These are phyloP conservation scores for Coniferiporia sulphurascens DNA, from an alignment of 1,284 basidiomycete species.

Conservation along the genomic window DNA sequence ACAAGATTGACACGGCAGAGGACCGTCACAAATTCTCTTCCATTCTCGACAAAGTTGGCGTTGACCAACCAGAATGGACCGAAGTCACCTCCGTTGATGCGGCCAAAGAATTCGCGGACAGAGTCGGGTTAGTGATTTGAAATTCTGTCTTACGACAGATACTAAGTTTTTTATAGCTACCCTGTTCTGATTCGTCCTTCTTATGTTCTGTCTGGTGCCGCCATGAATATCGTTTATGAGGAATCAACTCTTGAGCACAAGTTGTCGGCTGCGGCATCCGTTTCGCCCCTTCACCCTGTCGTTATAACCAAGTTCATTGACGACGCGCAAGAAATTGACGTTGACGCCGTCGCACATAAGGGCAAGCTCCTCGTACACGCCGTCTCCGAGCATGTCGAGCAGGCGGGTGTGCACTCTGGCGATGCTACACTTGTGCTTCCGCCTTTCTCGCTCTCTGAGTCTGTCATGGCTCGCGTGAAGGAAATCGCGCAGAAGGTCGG, in stretches of 20 bases:
- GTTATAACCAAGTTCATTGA: slow-evolving; percentile 99
- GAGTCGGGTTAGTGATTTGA: slow-evolving; percentile 58
- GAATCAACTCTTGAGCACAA: slow-evolving; percentile 88
- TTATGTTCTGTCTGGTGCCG: slow-evolving; percentile 97
- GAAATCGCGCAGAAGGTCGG: slow-evolving; percentile 94
- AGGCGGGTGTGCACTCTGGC: slow-evolving; percentile 98
- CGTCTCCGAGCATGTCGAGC: slow-evolving; percentile 98
- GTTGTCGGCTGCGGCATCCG: slow-evolving; percentile 89
- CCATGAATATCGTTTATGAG: slow-evolving; percentile 99
- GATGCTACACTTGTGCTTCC: slow-evolving; percentile 97
- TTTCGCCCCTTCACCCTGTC: slow-evolving; percentile 96
- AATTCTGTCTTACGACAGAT: neutral
- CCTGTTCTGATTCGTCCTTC: slow-evolving; percentile 95
- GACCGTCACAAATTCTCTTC: slow-evolving; percentile 99
- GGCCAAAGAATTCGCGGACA: slow-evolving; percentile 87
- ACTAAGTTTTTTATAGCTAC: slow-evolving; percentile 52
- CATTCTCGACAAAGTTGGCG: slow-evolving; percentile 90
- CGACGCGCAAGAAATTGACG: slow-evolving; percentile 95
- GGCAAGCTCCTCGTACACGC: slow-evolving; percentile 95
- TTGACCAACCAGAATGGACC: slow-evolving; percentile 96
- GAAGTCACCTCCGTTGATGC: slow-evolving; percentile 88
- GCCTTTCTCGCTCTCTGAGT: slow-evolving; percentile 78
- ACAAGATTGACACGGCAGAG: slow-evolving; percentile 95
- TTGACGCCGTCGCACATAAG: slow-evolving; percentile 95
- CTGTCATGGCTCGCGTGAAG: slow-evolving; percentile 86